Percentiles rank a stretch among this genome's conserved stretches.
These are phyloP conservation scores for Potentilla sterilis DNA, from an alignment of 306 rosid species.

Conservation along the genomic window DNA sequence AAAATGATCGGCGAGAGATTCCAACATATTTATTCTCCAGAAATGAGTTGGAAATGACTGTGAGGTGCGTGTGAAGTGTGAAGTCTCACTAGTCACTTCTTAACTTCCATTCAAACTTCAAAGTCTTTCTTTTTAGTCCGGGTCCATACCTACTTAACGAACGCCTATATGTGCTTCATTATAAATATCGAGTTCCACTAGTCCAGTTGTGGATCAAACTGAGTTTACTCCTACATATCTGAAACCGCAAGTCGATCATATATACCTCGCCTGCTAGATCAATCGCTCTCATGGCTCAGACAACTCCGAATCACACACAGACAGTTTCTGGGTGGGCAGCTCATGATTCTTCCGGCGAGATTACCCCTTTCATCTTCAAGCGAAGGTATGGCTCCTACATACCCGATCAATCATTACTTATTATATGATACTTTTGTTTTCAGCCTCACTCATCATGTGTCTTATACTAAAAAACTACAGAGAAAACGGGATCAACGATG, in stretches of 20 bases:
- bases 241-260: background rate
- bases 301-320: conserved; percentile 66
- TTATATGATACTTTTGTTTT: background rate
- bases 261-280: background rate
- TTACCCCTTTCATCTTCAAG: conserved; percentile 53
- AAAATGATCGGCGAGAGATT: background rate
- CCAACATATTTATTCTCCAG: background rate
- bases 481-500: conserved; percentile 61
- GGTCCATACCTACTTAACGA: background rate
- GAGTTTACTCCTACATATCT: background rate
- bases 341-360: conserved; percentile 65
- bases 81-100: background rate
- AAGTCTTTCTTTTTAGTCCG: background rate
- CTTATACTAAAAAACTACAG: conserved; percentile 27
- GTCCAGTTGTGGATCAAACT: background rate
- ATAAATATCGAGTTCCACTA: background rate
- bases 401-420: background rate
- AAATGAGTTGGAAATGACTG: background rate
- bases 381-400: conserved; percentile 21
- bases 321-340: conserved; percentile 87
- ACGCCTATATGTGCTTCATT: background rate
- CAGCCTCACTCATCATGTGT: background rate
- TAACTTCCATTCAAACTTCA: background rate
- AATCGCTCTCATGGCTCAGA: conserved; percentile 42
- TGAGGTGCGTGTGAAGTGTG: background rate